A percentile compares a stretch with the other conserved stretches of the same genome.
phyloP scores from a whole-genome alignment of 148 eudicot species.

The Chenopodium formosanum region DNA sequence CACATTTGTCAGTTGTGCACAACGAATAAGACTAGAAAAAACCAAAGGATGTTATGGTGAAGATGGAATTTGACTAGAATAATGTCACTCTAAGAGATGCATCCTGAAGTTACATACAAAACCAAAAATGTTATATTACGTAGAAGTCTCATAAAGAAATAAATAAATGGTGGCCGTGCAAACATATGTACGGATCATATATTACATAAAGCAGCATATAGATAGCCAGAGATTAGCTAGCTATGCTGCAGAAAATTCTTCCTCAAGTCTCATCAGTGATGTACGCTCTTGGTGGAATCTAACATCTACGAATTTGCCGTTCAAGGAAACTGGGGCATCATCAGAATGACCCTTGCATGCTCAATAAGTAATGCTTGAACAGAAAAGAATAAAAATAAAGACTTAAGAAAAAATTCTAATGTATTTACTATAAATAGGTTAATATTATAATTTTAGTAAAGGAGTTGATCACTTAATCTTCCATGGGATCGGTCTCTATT shows the following conservation, averaged over 20 bases:
- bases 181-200: constrained; percentile 16
- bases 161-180: constrained; percentile 17
- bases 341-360: constrained; percentile 9
- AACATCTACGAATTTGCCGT: constrained; percentile 21
- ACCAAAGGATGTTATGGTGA: too few relatives aligned
- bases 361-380: neutral
- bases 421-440: constrained; percentile 5
- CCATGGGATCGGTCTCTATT: constrained; percentile 66
- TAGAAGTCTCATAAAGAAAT: constrained; percentile 28
- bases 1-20: too few relatives aligned
- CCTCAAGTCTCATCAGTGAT: constrained; percentile 7
- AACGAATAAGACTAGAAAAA: too few relatives aligned
- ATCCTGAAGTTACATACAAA: constrained; percentile 16
- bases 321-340: constrained; percentile 14
- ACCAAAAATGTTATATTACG: constrained; percentile 24
- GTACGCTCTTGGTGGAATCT: constrained; percentile 21
- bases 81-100: neutral
- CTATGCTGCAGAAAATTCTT: constrained; percentile 16
- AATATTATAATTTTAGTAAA: neutral
- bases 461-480: constrained; percentile 36
- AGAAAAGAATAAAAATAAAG: neutral
- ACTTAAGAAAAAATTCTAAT: neutral
- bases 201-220: constrained; percentile 20
- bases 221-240: constrained; percentile 22
- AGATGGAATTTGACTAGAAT: neutral